A percentile compares a stretch with the other conserved stretches of the same genome.
These are phyloP conservation scores for Grigorovia yakushimaensis DNA, from an alignment of 805 yeast species.

Conservation along the genomic window DNA sequence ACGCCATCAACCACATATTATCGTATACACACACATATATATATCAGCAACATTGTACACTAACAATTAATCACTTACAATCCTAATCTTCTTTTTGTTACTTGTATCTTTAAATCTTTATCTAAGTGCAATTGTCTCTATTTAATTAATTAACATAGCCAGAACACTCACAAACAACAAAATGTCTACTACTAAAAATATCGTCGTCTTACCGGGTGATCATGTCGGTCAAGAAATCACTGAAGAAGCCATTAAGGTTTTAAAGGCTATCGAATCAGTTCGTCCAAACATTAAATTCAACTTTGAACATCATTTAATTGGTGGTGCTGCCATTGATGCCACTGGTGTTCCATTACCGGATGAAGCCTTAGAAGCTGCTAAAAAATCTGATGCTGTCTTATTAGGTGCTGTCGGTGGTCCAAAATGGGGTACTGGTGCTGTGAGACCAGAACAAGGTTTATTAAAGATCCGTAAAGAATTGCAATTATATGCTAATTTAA, in stretches of 20 bases:
- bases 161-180: background rate
- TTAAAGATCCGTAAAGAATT: conserved; percentile 90
- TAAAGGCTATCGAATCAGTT: conserved; percentile 61
- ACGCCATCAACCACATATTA: background rate
- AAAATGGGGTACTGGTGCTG: conserved; percentile 96
- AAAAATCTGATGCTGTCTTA: conserved; percentile 85
- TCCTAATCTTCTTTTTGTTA: too few species aligned
- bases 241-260: conserved; percentile 84
- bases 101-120: too few species aligned
- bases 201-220: conserved; percentile 91
- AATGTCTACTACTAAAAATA: conserved; percentile 38
- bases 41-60: background rate
- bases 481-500: conserved; percentile 86
- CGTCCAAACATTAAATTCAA: conserved; percentile 54
- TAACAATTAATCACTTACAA: background rate
- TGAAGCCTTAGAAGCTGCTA: conserved; percentile 72
- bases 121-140: too few species aligned
- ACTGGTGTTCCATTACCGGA: conserved; percentile 88
- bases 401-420: conserved; percentile 99
- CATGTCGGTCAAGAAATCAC: conserved; percentile 91
- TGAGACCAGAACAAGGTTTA: conserved; percentile 96
- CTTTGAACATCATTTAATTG: conserved; percentile 78
- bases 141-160: background rate
- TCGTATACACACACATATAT: background rate
- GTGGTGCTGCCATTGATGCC: conserved; percentile 98